Evolutionary conservation across 176 grass and related monocot genomes (phyloP).

Genomic region (Guadua angustifolia): DNA sequence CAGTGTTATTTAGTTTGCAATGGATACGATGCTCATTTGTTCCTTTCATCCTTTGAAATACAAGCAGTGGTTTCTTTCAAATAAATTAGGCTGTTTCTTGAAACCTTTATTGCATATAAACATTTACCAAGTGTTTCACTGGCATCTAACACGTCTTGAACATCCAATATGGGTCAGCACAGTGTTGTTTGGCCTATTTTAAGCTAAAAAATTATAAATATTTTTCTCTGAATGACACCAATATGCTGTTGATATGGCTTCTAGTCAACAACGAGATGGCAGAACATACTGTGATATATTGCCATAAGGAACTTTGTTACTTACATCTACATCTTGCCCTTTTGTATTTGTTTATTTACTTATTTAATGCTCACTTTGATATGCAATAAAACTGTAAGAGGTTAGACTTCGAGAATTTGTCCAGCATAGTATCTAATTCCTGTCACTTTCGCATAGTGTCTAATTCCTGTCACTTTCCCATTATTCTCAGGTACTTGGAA

Average conservation of each 20-base stretch:
- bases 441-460: slow-evolving; percentile 17
- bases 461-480: slow-evolving; percentile 12
- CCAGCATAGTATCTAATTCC: slow-evolving; percentile 6
- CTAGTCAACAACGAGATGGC: neutral
- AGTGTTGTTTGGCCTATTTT: neutral
- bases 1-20: neutral
- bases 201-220: neutral
- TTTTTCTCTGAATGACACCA: neutral
- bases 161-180: too few species aligned
- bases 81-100: neutral
- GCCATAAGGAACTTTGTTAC: neutral
- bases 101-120: neutral
- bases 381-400: neutral
- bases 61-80: neutral
- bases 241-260: slow-evolving; percentile 1
- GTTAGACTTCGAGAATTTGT: neutral
- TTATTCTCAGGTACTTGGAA: slow-evolving; percentile 85
- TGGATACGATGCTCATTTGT: neutral
- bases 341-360: slow-evolving; percentile 30
- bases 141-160: neutral
- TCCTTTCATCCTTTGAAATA: neutral
- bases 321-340: neutral
- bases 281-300: neutral
- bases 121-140: neutral
- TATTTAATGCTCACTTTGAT: slow-evolving; percentile 11